phyloP scores from a whole-genome alignment of 495 filamentous ascomycete species.

The Penicillium mononematosum region DNA sequence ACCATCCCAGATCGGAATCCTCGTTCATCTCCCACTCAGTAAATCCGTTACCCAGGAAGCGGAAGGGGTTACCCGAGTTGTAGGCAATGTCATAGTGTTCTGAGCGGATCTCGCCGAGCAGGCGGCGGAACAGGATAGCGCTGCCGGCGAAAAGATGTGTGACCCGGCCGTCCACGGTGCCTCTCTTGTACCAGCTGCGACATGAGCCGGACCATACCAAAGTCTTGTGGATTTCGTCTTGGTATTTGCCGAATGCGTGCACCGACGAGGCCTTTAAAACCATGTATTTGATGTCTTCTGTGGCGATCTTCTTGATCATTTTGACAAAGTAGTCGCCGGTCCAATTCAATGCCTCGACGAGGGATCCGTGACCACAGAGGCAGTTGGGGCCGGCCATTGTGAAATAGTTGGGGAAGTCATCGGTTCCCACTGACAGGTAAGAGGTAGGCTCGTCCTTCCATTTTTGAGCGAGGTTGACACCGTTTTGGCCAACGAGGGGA shows the following conservation, averaged over 20 bases:
- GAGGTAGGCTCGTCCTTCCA: constrained; percentile 33
- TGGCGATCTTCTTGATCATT: constrained; percentile 45
- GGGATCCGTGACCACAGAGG: constrained; percentile 37
- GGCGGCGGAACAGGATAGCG: constrained; percentile 49
- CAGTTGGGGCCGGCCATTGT: constrained; percentile 39
- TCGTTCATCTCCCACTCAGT: constrained; percentile 28
- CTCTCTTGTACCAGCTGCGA: constrained; percentile 51
- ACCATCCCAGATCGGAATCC: constrained; percentile 30
- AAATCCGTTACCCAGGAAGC: constrained; percentile 52
- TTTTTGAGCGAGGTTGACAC: constrained; percentile 33
- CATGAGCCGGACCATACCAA: constrained; percentile 49
- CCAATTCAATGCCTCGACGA: constrained; percentile 50
- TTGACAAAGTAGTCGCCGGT: constrained; percentile 52
- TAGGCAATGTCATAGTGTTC: constrained; percentile 54
- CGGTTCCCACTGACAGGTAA: constrained; percentile 25
- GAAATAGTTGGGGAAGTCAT: constrained; percentile 39
- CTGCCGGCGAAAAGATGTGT: constrained; percentile 47
- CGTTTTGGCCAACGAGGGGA: constrained; percentile 38
- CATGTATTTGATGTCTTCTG: constrained; percentile 48
- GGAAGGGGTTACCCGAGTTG: constrained; percentile 43
- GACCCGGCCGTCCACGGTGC: constrained; percentile 38
- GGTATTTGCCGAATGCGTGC: constrained; percentile 43
- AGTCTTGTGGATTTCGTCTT: constrained; percentile 42
- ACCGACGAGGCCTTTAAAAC: constrained; percentile 35
- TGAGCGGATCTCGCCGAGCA: constrained; percentile 42